Evolutionary conservation across 805 yeast species (phyloP).

Genomic region (Starmerella apicola): DNA sequence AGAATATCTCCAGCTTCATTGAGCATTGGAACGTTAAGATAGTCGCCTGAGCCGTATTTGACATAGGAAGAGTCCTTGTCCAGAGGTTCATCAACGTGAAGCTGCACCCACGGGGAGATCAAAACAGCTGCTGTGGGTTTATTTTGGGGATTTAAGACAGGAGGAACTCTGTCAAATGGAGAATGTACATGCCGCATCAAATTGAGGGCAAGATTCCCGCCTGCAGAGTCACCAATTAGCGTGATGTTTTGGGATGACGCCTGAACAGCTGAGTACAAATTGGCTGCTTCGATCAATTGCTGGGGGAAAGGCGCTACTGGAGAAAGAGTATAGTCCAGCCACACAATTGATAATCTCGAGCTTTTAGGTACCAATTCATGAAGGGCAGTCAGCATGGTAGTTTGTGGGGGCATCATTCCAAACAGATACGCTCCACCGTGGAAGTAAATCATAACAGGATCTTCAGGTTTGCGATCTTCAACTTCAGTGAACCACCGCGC

Average conservation of each 20-base stretch:
- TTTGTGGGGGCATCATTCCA: slow-evolving; percentile 1
- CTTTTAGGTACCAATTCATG: slow-evolving; percentile 1
- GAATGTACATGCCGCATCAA: neutral
- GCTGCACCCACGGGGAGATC: neutral
- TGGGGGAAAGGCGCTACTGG: slow-evolving; percentile 16
- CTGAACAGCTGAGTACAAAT: slow-evolving; percentile 14
- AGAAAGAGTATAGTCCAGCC: slow-evolving; percentile 21
- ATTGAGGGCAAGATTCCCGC: slow-evolving; percentile 19
- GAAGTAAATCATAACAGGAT: slow-evolving; percentile 16
- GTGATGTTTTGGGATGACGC: slow-evolving; percentile 17
- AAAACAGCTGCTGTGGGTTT: neutral
- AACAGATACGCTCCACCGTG: slow-evolving; percentile 19
- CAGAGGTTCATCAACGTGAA: neutral
- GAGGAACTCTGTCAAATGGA: neutral
- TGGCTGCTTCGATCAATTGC: slow-evolving; percentile 19
- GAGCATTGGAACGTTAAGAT: neutral
- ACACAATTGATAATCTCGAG: slow-evolving; percentile 17
- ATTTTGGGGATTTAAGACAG: too few relatives aligned
- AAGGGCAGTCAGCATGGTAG: neutral
- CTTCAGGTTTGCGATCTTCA: slow-evolving; percentile 9
- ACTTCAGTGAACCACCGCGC: slow-evolving; percentile 12
- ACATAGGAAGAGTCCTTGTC: too few relatives aligned
- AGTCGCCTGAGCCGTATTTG: neutral
- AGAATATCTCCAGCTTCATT: neutral
- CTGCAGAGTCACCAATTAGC: slow-evolving; percentile 26